Conservation (phyloP, 148 eudicot genomes). For the Polygonum aviculare region DNA sequence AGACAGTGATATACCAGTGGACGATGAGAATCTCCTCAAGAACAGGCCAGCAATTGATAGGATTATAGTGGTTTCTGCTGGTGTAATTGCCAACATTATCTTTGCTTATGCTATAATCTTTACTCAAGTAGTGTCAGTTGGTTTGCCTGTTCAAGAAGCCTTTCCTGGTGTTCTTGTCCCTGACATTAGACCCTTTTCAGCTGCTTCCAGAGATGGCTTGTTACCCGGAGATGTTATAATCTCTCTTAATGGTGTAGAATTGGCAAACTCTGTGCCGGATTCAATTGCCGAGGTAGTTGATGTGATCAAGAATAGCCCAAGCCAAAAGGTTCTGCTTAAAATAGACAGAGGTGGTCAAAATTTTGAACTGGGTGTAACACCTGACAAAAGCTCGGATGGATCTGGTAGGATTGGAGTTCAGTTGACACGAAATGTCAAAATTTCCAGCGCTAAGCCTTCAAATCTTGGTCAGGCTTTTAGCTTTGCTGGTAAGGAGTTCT, state of each 20-base stretch:
- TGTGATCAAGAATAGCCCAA: constrained; percentile 63
- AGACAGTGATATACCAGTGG: constrained; percentile 79
- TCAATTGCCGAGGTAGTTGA: constrained; percentile 67
- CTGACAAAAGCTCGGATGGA: constrained; percentile 74
- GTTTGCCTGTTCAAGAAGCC: constrained; percentile 92
- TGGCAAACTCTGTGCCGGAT: constrained; percentile 48
- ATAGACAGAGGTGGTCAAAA: constrained; percentile 42
- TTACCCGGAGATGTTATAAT: constrained; percentile 79
- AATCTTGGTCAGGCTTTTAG: constrained; percentile 48
- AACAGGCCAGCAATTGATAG: constrained; percentile 85
- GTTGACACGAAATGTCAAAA: constrained; percentile 63
- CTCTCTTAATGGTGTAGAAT: constrained; percentile 46
- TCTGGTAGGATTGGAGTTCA: constrained; percentile 90
- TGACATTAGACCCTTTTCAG: constrained; percentile 71
- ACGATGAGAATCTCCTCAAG: constrained; percentile 80
- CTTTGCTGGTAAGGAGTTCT: constrained; percentile 63
- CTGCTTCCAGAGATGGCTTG: constrained; percentile 81
- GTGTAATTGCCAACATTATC: constrained; percentile 81
- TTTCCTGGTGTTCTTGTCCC: constrained; percentile 92
- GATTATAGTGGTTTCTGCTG: constrained; percentile 81
- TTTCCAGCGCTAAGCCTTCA: constrained; percentile 45
- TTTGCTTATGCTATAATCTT: constrained; percentile 79
- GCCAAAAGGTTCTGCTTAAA: constrained; percentile 47
- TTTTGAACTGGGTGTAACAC: constrained; percentile 58
- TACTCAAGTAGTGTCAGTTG: constrained; percentile 68